These are phyloP conservation scores for Neonectria sp. DNA, from an alignment of 2,329 filamentous ascomycete species.

Conservation along the genomic window DNA sequence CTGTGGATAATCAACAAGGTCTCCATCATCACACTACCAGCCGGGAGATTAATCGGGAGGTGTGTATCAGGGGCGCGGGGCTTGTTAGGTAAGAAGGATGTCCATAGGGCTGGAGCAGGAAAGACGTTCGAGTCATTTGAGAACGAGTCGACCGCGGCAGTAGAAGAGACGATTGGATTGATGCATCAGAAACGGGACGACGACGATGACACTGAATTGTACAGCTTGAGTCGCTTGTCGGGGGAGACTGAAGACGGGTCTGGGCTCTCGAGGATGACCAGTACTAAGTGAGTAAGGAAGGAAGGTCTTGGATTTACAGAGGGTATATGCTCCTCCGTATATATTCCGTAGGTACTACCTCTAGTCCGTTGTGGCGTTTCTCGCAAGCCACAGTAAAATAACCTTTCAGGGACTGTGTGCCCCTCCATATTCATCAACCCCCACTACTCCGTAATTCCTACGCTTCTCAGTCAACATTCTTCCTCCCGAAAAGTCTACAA, in stretches of 20 bases:
- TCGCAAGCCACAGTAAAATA: constrained; percentile 1
- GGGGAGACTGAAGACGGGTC: background rate
- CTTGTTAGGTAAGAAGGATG: constrained; percentile 4
- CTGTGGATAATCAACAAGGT: background rate
- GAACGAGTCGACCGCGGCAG: background rate
- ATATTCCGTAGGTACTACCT: background rate
- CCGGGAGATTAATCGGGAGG: background rate
- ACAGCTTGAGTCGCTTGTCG: background rate
- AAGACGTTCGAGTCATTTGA: background rate
- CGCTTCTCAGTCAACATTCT: background rate
- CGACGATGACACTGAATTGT: constrained; percentile 3
- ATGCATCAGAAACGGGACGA: constrained; percentile 7
- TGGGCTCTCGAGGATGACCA: background rate
- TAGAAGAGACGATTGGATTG: constrained; percentile 3
- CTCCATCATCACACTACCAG: background rate
- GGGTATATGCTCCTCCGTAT: too few relatives aligned
- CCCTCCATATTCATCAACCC: constrained; percentile 17
- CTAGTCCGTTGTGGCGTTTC: background rate
- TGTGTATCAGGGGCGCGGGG: background rate
- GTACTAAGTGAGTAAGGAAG: background rate
- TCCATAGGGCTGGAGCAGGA: background rate
- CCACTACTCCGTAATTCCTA: constrained; percentile 12
- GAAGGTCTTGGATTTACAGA: background rate
- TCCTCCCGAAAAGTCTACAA: constrained; percentile 8
- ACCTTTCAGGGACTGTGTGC: background rate